Evolutionary conservation across 1,139 yeast genomes (phyloP).

Genomic region (Lodderomyces beijingensis): DNA sequence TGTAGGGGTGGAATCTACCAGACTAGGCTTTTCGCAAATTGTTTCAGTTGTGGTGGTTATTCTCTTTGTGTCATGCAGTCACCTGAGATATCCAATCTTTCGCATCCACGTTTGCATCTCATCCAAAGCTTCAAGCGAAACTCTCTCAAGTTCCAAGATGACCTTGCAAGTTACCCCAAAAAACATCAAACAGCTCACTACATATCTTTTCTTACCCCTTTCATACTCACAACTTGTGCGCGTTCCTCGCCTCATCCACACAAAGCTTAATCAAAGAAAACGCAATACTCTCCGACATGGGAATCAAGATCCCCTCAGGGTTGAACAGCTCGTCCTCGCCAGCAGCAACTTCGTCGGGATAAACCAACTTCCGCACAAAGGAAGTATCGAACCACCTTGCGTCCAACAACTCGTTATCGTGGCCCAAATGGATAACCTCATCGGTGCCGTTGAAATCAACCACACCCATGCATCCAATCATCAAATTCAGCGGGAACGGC

Average conservation of each 20-base stretch:
- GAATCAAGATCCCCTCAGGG: conserved; percentile 39
- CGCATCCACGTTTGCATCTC: no score
- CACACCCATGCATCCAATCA: conserved; percentile 86
- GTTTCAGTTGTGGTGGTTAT: no score
- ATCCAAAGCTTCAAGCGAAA: no score
- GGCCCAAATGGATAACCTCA: conserved; percentile 64
- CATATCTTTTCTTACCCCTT: no score
- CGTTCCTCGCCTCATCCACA: conserved; percentile 34
- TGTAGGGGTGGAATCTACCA: no score
- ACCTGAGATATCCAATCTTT: no score
- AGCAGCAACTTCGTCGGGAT: conserved; percentile 20
- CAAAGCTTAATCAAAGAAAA: conserved; percentile 38
- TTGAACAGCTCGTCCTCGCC: conserved; percentile 22
- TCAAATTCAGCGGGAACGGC: conserved; percentile 92
- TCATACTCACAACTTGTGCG: conserved; percentile 1
- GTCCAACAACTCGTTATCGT: conserved; percentile 80
- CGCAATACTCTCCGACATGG: conserved; percentile 41
- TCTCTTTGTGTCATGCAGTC: no score
- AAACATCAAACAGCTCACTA: no score
- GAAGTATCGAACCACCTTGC: conserved; percentile 76
- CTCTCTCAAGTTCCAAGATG: no score
- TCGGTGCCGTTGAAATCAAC: conserved; percentile 60
- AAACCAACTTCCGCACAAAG: conserved; percentile 46
- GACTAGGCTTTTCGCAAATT: no score
- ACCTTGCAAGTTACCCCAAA: no score